Evolutionary conservation across 148 eudicot genomes (phyloP).

Genomic region (Persicaria maculosa): DNA sequence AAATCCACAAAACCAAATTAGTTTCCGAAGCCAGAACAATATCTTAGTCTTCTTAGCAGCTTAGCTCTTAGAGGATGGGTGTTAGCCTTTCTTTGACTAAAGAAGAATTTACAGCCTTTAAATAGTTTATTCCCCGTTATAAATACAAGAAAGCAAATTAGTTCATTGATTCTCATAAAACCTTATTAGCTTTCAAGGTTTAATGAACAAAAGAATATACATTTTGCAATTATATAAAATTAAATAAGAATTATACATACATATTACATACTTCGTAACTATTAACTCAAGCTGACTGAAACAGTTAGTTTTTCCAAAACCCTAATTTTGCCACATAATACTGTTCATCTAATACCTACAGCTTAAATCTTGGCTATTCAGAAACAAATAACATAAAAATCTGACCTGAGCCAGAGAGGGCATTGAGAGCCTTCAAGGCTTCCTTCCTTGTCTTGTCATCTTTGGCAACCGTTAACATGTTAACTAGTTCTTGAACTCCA

Average conservation of each 20-base stretch:
- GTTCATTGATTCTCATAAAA: neutral
- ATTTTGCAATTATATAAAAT: no score
- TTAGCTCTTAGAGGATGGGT: neutral
- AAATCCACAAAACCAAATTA: neutral
- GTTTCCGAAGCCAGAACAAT: no score
- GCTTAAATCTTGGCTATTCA: no score
- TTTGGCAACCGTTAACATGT: conserved; percentile 68
- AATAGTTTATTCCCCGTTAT: neutral
- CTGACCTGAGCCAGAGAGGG: conserved; percentile 78
- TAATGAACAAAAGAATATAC: no score
- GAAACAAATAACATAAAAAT: neutral
- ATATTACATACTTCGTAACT: no score
- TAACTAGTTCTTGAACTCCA: conserved; percentile 71
- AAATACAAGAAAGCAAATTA: neutral
- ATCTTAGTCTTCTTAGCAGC: neutral
- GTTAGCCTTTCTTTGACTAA: neutral
- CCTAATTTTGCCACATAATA: no score
- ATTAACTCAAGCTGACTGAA: no score
- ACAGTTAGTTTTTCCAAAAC: no score
- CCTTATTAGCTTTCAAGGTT: no score
- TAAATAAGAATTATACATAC: no score
- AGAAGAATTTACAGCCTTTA: neutral
- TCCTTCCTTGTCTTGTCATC: conserved; percentile 74
- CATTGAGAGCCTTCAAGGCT: conserved; percentile 81
- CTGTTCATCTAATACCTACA: no score